Conservation (phyloP, 768 basidiomycete species). For the Polyporus arcularius region DNA sequence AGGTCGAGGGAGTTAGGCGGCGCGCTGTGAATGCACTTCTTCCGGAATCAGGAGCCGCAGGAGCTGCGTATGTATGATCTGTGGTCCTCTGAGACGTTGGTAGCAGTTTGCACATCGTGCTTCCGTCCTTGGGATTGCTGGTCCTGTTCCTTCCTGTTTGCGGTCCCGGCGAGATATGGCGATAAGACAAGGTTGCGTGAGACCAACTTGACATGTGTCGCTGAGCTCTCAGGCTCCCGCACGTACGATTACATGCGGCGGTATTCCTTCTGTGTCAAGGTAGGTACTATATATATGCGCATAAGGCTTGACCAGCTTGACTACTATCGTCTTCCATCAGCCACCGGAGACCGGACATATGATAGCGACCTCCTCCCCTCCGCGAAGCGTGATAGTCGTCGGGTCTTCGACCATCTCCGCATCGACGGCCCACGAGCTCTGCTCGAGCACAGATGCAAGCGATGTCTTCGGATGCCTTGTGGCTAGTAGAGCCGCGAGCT, state of each 20-base stretch:
- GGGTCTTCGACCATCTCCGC: conserved; percentile 76
- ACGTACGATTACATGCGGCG: no score
- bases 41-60: not conserved
- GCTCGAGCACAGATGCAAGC: conserved; percentile 54
- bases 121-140: not conserved
- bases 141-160: no score
- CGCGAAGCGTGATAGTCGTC: conserved; percentile 47
- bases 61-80: not conserved
- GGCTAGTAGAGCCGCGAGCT: conserved; percentile 51
- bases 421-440: conserved; percentile 78
- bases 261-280: no score
- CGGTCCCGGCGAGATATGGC: no score
- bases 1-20: conserved; percentile 37
- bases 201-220: not conserved
- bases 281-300: no score
- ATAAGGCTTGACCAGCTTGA: not conserved
- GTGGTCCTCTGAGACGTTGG: no score
- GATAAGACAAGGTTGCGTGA: not conserved
- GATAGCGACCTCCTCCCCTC: conserved; percentile 78
- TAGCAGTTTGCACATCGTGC: not conserved
- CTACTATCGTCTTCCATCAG: conserved; percentile 25
- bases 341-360: conserved; percentile 86
- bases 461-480: conserved; percentile 52
- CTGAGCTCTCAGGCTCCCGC: not conserved
- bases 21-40: conserved; percentile 36